Evolutionary conservation across 2,329 filamentous ascomycete species (phyloP), one percentile per base, ranked within the genome.

Genomic region (Nakataea oryzae): DNA sequence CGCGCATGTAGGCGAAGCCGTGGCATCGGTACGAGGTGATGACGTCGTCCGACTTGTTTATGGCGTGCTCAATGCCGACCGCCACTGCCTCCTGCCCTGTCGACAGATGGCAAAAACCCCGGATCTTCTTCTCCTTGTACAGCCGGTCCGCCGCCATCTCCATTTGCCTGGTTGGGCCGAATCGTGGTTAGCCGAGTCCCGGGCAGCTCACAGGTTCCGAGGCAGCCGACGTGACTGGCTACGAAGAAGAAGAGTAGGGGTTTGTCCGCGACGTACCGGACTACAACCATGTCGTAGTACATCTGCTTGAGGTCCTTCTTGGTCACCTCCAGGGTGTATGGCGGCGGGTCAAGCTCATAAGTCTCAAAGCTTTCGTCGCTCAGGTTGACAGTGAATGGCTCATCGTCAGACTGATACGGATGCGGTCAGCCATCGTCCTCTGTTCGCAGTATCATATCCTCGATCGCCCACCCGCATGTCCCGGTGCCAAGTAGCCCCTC

Each of bases 101-200:
- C 64, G 95, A 97, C 78, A 99, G 80, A 81, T 99, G 95, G 82
- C 95, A 99, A 89, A 99, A 99, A 81, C 95, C 95, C 72, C 95
- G 90, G 72, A 99, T 97, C 86, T 99, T 97, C 89, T 99, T 99
- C 84, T 97, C 95, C 84, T 99, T 99, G 90, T 99, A 99, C 73
- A 99, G 83, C 75, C 93, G 87, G 76, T 99, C 95, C 80, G 95
- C 92, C 69, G 93, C 93, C 93, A 99, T 96, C 81, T 99, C 95
- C 95, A 99, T 96, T 77, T 96, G 95, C 80, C 93, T 96, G 70
- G 62, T 66, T 41, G 34, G 47, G 17, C 26, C 21, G 34, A 54
- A 59, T 28, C 47, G 17, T 0, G 2, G 32, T 59, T 28, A 59
- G 58, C 34, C 34, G 26, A 13, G 26, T 24, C 26, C 9, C 9